Conservation (phyloP, 2,329 filamentous ascomycete genomes). For the Ophiostoma tasmaniense region DNA sequence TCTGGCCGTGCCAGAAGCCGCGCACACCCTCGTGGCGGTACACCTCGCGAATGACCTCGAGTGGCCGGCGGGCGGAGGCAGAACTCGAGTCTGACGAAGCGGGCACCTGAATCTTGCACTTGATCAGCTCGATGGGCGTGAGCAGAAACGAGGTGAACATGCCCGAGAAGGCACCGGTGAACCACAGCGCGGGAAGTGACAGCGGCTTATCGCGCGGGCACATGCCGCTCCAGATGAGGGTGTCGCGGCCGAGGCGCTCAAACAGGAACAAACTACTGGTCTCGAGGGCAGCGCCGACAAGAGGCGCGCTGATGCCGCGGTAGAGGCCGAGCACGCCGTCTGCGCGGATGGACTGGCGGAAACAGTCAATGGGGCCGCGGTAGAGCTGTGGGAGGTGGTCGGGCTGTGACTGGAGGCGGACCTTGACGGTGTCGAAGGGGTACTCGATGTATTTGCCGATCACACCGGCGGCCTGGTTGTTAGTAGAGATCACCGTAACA, state of each 20-base stretch:
- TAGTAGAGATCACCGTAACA: neutral
- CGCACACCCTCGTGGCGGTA: constrained; percentile 72
- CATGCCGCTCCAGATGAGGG: constrained; percentile 47
- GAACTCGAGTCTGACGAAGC: constrained; percentile 36
- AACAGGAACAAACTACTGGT: constrained; percentile 91
- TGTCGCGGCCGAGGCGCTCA: constrained; percentile 64
- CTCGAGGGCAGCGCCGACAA: constrained; percentile 85
- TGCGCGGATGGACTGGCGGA: constrained; percentile 69
- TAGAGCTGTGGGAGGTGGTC: constrained; percentile 75
- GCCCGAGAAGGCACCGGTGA: constrained; percentile 78
- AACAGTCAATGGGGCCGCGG: constrained; percentile 83
- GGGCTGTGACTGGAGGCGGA: constrained; percentile 91
- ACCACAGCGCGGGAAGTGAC: constrained; percentile 64
- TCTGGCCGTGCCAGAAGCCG: constrained; percentile 92
- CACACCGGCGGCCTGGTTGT: constrained; percentile 62
- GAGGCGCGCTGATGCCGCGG: constrained; percentile 82
- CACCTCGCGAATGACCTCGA: constrained; percentile 66
- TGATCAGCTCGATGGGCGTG: constrained; percentile 92
- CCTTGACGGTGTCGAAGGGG: constrained; percentile 97
- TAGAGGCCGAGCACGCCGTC: constrained; percentile 81
- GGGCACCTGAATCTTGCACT: constrained; percentile 82
- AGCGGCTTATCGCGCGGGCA: constrained; percentile 49
- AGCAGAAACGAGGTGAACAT: constrained; percentile 84
- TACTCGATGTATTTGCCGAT: constrained; percentile 96
- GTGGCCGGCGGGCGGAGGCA: constrained; percentile 42